Evolutionary conservation across 2,329 filamentous ascomycete species (phyloP), one percentile per base, ranked within the genome.

Genomic region (Paecilomyces formosus): DNA sequence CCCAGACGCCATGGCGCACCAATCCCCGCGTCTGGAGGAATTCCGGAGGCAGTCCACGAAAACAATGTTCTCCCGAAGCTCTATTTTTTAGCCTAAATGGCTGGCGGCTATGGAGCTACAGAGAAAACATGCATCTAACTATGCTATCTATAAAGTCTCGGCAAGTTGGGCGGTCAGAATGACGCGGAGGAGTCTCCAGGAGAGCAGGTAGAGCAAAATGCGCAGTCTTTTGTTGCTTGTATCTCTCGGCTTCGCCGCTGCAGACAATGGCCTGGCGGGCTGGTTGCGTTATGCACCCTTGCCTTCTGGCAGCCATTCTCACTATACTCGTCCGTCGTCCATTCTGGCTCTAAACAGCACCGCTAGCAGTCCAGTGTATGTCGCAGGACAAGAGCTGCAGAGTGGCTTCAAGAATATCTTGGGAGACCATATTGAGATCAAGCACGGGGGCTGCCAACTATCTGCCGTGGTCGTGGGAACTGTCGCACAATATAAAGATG

Each of bases 211-310:
- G 13, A 22, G 15, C 26, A 59, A 22, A 50, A 56, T 60, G 58
- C 58, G 52, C 24, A 5, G 45, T 35, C 24, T 57, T 28, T 54
- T 61, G 22, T 55, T 63, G 31, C 51, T 61, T 18, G 45, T 35
- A 9, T 55, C 52, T 28, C 24, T 55, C 54, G 55, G 55, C 66
- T 65, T 79, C 39, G 78, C 67, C 49, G 70, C 71, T 52, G 85
- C 84, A 45, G 86, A 89, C 65, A 80, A 83, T 65, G 86, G 86
- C 11, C 72, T 85, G 24, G 74, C 81, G 58, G 86, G 76, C 54
- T 89, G 86, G 86, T 71, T 88, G 57, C 80, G 86, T 54, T 88
- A 88, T 68, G 85, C 85, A 31, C 77, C 79, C 8, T 66, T 86
- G 13, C 72, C 78, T 4, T 61, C 72, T 56, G 70, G 74, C 26